Evolutionary conservation across 2,329 filamentous ascomycete species (phyloP).

Genomic region (Pseudogymnoascus sp.): DNA sequence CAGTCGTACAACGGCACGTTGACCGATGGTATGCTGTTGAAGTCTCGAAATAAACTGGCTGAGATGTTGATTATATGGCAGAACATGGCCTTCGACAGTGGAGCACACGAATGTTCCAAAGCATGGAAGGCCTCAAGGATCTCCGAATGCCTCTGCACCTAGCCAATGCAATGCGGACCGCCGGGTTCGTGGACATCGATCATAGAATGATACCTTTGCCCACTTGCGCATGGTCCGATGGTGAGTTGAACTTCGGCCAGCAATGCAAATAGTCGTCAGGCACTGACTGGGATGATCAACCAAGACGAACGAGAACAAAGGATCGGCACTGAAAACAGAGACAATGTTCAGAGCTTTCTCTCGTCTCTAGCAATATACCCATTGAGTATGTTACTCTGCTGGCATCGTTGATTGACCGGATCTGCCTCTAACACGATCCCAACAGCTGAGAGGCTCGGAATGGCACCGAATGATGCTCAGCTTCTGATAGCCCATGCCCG

Average conservation of each 20-base stretch:
- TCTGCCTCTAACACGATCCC: not conserved
- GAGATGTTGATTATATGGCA: conserved; percentile 26
- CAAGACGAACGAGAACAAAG: conserved; percentile 45
- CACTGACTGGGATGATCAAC: conserved; percentile 7
- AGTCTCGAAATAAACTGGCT: conserved; percentile 15
- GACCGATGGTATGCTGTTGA: conserved; percentile 46
- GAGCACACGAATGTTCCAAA: conserved; percentile 59
- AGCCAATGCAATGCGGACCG: conserved; percentile 27
- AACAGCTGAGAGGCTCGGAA: conserved; percentile 35
- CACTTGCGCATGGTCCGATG: conserved; percentile 62
- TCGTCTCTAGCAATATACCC: conserved; percentile 52
- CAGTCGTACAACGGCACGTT: conserved; percentile 82
- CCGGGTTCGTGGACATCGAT: conserved; percentile 65
- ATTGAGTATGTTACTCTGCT: conserved; percentile 36
- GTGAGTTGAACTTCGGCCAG: conserved; percentile 39
- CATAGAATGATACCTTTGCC: conserved; percentile 59
- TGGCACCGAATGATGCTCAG: conserved; percentile 53
- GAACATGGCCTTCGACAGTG: conserved; percentile 61
- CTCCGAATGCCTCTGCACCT: conserved; percentile 58
- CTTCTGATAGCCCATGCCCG: conserved; percentile 51
- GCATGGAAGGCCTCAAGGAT: conserved; percentile 59
- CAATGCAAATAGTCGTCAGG: not conserved
- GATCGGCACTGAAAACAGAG: conserved; percentile 49
- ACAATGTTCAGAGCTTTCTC: conserved; percentile 49
- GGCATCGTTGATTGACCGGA: conserved; percentile 11